These are phyloP conservation scores for Yamadazyma insecticola DNA, from an alignment of 805 yeast genomes.

Conservation along the genomic window DNA sequence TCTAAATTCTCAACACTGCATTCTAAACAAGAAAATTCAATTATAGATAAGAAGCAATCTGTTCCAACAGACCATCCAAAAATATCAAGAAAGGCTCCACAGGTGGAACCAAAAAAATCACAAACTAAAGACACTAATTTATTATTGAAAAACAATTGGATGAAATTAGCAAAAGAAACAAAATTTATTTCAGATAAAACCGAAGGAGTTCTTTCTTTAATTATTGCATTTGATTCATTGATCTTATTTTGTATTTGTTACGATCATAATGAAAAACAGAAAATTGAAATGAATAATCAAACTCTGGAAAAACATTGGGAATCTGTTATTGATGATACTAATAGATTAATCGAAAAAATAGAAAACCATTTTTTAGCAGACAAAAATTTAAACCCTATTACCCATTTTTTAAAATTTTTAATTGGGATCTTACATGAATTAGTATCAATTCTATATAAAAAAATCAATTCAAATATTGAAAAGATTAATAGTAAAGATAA, in stretches of 20 bases:
- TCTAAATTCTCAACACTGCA: too few relatives aligned
- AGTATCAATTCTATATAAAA: slow-evolving; percentile 24
- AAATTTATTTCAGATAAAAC: slow-evolving; percentile 11
- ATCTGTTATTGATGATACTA: slow-evolving; percentile 14
- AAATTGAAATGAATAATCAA: slow-evolving; percentile 17
- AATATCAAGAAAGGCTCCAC: background rate
- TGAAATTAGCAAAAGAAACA: slow-evolving; percentile 17
- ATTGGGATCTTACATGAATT: slow-evolving; percentile 23
- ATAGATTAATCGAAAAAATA: slow-evolving; percentile 12
- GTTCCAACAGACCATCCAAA: too few relatives aligned
- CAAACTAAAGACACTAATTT: background rate
- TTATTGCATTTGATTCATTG: slow-evolving; percentile 24
- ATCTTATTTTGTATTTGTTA: slow-evolving; percentile 21
- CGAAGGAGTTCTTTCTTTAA: slow-evolving; percentile 17
- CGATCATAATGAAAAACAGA: slow-evolving; percentile 29
- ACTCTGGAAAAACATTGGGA: slow-evolving; percentile 32
- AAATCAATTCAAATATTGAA: slow-evolving; percentile 23
- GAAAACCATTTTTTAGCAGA: slow-evolving; percentile 7
- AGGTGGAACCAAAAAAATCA: background rate
- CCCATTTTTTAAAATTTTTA: slow-evolving; percentile 3
- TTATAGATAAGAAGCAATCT: too few relatives aligned
- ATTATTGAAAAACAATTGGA: slow-evolving; percentile 15
- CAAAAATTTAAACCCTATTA: too few relatives aligned
- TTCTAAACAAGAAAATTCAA: too few relatives aligned
- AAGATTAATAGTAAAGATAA: slow-evolving; percentile 22